These are phyloP conservation scores for Limonium bicolor DNA, from an alignment of 148 eudicot genomes.

Conservation along the genomic window DNA sequence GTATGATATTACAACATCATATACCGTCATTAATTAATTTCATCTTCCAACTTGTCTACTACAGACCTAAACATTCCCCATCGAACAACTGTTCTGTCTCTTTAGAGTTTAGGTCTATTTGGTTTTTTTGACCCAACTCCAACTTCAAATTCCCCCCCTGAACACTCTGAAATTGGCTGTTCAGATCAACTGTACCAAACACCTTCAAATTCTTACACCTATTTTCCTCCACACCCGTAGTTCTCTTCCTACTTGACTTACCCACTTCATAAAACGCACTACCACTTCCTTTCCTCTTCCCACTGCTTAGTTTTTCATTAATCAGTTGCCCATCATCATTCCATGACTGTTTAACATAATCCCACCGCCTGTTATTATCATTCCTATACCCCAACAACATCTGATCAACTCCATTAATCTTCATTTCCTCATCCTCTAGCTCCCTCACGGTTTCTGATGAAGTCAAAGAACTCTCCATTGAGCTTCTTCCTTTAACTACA, in stretches of 20 bases:
- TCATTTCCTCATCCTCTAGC: constrained; percentile 16
- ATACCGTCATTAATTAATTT: too few relatives aligned
- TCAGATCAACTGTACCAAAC: constrained; percentile 46
- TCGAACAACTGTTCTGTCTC: constrained; percentile 21
- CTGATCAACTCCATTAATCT: not conserved
- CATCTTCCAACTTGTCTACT: too few relatives aligned
- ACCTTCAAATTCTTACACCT: constrained; percentile 16
- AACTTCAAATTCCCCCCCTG: too few relatives aligned
- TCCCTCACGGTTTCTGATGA: constrained; percentile 47
- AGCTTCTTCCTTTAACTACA: constrained; percentile 16
- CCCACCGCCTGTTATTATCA: constrained; percentile 14
- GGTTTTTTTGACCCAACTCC: constrained; percentile 25
- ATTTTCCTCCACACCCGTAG: not conserved
- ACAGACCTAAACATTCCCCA: too few relatives aligned
- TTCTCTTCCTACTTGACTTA: constrained; percentile 4
- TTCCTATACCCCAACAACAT: constrained; percentile 12
- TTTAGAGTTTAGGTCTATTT: constrained; percentile 40
- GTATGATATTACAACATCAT: too few relatives aligned
- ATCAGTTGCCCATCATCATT: too few relatives aligned
- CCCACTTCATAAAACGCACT: constrained; percentile 13
- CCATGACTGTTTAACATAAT: too few relatives aligned
- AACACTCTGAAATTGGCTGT: constrained; percentile 32
- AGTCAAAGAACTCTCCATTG: constrained; percentile 56
- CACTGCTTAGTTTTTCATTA: constrained; percentile 21
- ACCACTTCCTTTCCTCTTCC: constrained; percentile 4